Evolutionary conservation across 2,329 filamentous ascomycete genomes (phyloP).

Genomic region (Coniella vitis): DNA sequence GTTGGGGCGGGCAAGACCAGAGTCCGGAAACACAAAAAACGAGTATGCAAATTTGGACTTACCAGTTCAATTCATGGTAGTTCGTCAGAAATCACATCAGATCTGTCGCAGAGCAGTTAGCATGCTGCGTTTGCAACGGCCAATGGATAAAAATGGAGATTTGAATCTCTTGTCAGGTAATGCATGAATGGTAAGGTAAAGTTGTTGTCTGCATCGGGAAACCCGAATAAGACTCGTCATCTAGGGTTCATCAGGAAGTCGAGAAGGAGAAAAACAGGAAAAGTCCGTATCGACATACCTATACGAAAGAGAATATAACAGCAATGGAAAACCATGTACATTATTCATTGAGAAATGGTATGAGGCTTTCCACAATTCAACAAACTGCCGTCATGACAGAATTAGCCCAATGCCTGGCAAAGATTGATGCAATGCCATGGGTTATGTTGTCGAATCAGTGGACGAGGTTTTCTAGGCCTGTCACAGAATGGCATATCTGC

Average conservation of each 20-base stretch:
- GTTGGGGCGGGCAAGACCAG: constrained; percentile 19
- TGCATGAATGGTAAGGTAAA: constrained; percentile 69
- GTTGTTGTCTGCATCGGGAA: constrained; percentile 61
- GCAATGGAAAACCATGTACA: neutral
- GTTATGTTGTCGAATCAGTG: constrained; percentile 58
- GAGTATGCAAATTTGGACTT: neutral
- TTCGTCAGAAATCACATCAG: neutral
- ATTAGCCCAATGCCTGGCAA: constrained; percentile 1
- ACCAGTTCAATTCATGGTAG: constrained; percentile 1
- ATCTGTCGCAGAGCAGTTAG: constrained; percentile 8
- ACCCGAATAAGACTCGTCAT: constrained; percentile 76
- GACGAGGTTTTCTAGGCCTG: constrained; percentile 99
- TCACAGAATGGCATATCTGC: constrained; percentile 85
- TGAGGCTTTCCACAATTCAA: too few species aligned
- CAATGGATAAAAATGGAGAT: constrained; percentile 29
- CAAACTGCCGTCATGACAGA: neutral
- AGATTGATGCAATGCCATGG: neutral
- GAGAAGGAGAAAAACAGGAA: neutral
- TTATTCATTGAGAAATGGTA: neutral
- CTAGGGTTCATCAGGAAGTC: constrained; percentile 43
- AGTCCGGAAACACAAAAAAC: neutral
- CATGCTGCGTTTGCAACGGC: neutral
- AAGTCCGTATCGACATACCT: constrained; percentile 18
- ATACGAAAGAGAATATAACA: too few species aligned
- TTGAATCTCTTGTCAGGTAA: constrained; percentile 22